A percentile compares a stretch with the other conserved stretches of the same genome.
phyloP scores from a whole-genome alignment of 1,139 yeast species.

The Candida pseudoviswanathii region DNA sequence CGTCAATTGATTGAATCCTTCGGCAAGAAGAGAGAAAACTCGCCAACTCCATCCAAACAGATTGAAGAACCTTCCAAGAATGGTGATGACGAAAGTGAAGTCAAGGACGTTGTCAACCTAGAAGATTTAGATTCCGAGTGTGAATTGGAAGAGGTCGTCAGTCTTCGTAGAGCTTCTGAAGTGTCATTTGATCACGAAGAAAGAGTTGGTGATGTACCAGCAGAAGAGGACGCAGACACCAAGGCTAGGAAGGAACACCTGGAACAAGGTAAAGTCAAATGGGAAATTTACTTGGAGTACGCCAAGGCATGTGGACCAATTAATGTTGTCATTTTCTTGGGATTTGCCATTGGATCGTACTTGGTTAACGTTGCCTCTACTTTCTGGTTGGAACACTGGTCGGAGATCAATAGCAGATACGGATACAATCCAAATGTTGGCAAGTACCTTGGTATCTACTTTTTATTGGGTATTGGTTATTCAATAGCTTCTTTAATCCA shows the following conservation, averaged over 20 bases:
- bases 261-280: constrained; percentile 93
- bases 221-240: constrained; percentile 48
- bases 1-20: constrained; percentile 70
- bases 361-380: constrained; percentile 56
- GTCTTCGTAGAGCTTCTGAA: constrained; percentile 72
- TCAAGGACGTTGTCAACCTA: constrained; percentile 19
- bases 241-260: constrained; percentile 67
- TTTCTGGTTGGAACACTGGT: constrained; percentile 97
- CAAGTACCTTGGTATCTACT: constrained; percentile 74
- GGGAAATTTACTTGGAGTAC: constrained; percentile 82
- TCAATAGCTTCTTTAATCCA: constrained; percentile 69
- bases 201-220: constrained; percentile 31
- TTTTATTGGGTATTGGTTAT: constrained; percentile 65
- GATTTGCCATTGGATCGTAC: constrained; percentile 56
- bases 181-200: constrained; percentile 53
- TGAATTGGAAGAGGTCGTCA: constrained; percentile 32
- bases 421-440: constrained; percentile 74
- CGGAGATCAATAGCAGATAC: constrained; percentile 74
- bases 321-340: constrained; percentile 60
- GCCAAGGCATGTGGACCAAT: constrained; percentile 86
- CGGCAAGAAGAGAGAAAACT: constrained; percentile 53
- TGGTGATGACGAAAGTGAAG: constrained; percentile 14
- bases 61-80: constrained; percentile 2
- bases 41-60: constrained; percentile 14
- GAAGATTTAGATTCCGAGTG: constrained; percentile 36